Evolutionary conservation across 208 protist species (phyloP), one percentile per base, ranked within the genome.

Genomic region (Vickermania ingenoplastis): DNA sequence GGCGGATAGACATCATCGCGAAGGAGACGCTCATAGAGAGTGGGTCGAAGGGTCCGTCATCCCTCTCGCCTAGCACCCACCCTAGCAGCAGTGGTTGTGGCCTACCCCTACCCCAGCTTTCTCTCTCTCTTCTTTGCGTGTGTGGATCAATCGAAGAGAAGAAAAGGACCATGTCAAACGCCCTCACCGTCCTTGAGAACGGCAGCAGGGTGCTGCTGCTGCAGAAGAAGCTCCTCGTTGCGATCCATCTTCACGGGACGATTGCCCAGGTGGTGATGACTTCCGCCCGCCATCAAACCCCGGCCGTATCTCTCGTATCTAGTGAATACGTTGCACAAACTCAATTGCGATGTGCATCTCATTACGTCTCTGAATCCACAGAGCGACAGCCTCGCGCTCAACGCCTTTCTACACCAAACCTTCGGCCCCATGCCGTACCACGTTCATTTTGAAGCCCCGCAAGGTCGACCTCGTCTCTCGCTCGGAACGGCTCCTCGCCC

Each of bases 241-340:
- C 89, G 3, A 81, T 93, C 41, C 70, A 74, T 2, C 53, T 90
- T 21, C 75, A 87, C 36, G 82, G 82, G 57, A 87, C 82, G 36
- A 71, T 92, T 53, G 81, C 68, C 36, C 72, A 78, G 31, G 28
- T 81, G 5, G n/a, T n/a, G n/a, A n/a, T n/a, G n/a, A n/a, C n/a
- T n/a, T n/a, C n/a, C 48, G 59, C 89, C 4, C 79, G 89, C 68
- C 22, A 55, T 90, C 30, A 78, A 77, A 41, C 74, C 75, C n/a
- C 86, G 86, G 1, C 82, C 86, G 2, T 88, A 85, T 63, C 66
- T 83, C 7, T 29, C 51, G 5, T 92, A 92, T 69, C 65, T 92
- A 27, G 77, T 61, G 25, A 65, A 83, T 26, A 88, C 81, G 2
- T 62, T 92, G 31, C 54, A 64, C n/a, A 61, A 76, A 2, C 72